Evolutionary conservation across 306 rosid species (phyloP).

Genomic region (Quercus ilex): DNA sequence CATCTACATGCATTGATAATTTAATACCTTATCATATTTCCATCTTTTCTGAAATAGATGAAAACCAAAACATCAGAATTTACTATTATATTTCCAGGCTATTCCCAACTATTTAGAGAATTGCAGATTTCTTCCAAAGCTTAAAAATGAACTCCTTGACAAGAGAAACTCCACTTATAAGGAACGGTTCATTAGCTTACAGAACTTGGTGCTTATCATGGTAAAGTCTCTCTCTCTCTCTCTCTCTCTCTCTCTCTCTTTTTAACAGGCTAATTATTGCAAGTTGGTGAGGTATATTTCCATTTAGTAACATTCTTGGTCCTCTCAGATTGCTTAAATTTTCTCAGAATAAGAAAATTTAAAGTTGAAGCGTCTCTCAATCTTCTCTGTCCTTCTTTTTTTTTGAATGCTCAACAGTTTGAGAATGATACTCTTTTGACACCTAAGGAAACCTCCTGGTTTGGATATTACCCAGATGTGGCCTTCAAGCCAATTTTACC

Average conservation of each 20-base stretch:
- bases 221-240: no score
- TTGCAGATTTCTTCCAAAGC: slow-evolving; percentile 81
- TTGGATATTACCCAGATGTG: slow-evolving; percentile 85
- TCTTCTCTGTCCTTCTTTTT: background rate
- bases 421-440: slow-evolving; percentile 68
- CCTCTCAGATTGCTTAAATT: slow-evolving; percentile 13
- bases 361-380: background rate
- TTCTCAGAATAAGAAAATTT: background rate
- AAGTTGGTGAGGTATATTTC: background rate
- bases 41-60: background rate
- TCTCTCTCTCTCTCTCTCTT: no score
- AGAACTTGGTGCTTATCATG: slow-evolving; percentile 85
- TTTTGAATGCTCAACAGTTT: slow-evolving; percentile 42
- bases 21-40: background rate
- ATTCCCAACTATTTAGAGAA: slow-evolving; percentile 48
- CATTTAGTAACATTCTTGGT: background rate
- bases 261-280: background rate
- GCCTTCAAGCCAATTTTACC: slow-evolving; percentile 53
- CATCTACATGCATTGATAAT: background rate
- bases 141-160: slow-evolving; percentile 69
- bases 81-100: slow-evolving; percentile 50
- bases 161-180: slow-evolving; percentile 68
- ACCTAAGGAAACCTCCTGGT: slow-evolving; percentile 90
- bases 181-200: slow-evolving; percentile 67
- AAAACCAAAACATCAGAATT: background rate